Evolutionary conservation across 495 filamentous ascomycete genomes (phyloP).

Genomic region (Neurospora cerealis): DNA sequence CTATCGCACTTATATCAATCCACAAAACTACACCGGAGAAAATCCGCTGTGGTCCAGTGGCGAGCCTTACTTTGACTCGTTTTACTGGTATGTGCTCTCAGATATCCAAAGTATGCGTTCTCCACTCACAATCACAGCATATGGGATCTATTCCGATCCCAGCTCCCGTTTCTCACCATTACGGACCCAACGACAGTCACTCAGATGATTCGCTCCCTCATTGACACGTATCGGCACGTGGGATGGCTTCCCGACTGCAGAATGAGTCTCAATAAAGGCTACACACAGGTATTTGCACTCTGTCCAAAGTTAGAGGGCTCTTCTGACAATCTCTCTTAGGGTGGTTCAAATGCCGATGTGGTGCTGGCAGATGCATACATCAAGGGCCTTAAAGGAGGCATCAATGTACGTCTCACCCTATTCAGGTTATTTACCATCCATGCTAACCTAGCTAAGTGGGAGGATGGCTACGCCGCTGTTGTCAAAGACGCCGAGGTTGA

Average conservation of each 20-base stretch:
- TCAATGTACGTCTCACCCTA: slow-evolving; percentile 41
- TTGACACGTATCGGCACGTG: slow-evolving; percentile 63
- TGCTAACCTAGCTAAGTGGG: slow-evolving; percentile 37
- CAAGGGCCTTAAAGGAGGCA: slow-evolving; percentile 50
- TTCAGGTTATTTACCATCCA: neutral
- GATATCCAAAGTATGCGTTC: neutral
- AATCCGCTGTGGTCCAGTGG: slow-evolving; percentile 62
- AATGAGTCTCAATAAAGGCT: slow-evolving; percentile 56
- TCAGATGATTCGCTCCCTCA: slow-evolving; percentile 56
- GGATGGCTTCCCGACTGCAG: slow-evolving; percentile 62
- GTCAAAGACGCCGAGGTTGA: slow-evolving; percentile 69
- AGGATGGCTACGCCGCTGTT: slow-evolving; percentile 60
- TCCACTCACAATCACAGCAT: slow-evolving; percentile 17
- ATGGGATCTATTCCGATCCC: slow-evolving; percentile 67
- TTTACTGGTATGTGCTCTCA: slow-evolving; percentile 47
- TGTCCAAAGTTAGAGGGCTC: neutral
- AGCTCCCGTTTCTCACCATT: slow-evolving; percentile 61
- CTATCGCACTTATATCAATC: slow-evolving; percentile 62
- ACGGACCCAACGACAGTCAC: slow-evolving; percentile 55
- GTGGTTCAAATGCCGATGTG: slow-evolving; percentile 73
- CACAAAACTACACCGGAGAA: slow-evolving; percentile 72
- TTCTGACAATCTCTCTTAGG: slow-evolving; percentile 20
- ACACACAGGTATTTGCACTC: slow-evolving; percentile 41
- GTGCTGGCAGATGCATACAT: slow-evolving; percentile 60
- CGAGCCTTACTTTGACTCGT: slow-evolving; percentile 77